Evolutionary conservation across 148 eudicot genomes (phyloP).

Genomic region (Rhododendron ferrugineum): DNA sequence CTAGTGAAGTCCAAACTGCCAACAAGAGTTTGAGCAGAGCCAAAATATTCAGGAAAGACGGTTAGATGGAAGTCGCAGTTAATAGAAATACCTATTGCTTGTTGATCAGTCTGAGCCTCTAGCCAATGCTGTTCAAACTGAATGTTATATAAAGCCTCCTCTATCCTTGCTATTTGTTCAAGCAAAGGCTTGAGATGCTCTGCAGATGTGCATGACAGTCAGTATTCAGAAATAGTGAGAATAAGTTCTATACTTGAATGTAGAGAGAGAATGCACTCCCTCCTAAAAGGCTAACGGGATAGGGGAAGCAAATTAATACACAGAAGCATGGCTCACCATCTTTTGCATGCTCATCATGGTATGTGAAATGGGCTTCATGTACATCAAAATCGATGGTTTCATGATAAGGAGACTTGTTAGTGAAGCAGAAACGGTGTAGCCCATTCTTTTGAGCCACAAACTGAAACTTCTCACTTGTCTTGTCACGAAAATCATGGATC

Average conservation of each 20-base stretch:
- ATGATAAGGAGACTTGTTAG: conserved; percentile 89
- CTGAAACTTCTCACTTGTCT: conserved; percentile 69
- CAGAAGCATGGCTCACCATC: conserved; percentile 45
- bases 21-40: neutral
- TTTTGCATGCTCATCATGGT: conserved; percentile 87
- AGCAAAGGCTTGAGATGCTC: conserved; percentile 86
- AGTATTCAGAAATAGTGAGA: neutral
- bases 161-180: conserved; percentile 74
- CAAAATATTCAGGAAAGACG: neutral
- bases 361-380: conserved; percentile 64
- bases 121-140: conserved; percentile 98
- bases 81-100: conserved; percentile 58
- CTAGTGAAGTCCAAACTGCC: neutral
- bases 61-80: neutral
- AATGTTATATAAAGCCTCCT: conserved; percentile 80
- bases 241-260: neutral
- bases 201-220: conserved; percentile 25
- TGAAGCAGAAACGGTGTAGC: conserved; percentile 73
- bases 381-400: conserved; percentile 93
- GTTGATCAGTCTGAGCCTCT: conserved; percentile 89
- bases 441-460: conserved; percentile 77
- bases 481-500: conserved; percentile 39
- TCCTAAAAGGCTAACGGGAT: conserved; percentile 1
- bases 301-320: neutral
- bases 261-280: no score